Conservation (phyloP, 2,329 filamentous ascomycete genomes). For the Aspergillus pseudoviridinutans region DNA sequence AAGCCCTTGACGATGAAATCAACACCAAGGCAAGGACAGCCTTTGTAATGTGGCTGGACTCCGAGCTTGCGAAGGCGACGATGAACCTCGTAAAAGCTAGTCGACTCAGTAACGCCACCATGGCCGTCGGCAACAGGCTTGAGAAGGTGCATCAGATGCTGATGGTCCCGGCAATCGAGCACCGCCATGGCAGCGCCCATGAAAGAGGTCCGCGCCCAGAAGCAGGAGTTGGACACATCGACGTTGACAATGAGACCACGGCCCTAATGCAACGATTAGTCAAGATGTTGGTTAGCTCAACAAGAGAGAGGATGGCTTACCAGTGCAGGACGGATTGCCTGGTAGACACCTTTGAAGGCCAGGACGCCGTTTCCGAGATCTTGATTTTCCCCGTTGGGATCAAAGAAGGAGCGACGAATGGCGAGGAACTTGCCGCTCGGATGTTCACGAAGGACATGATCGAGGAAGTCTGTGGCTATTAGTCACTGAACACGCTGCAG, state of each 20-base stretch:
- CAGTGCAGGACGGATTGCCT: constrained; percentile 73
- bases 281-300: constrained; percentile 1
- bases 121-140: constrained; percentile 20
- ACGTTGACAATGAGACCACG: constrained; percentile 76
- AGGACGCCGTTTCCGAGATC: constrained; percentile 65
- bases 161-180: constrained; percentile 27
- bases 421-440: constrained; percentile 64
- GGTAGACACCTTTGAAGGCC: constrained; percentile 85
- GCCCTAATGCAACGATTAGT: constrained; percentile 40
- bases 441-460: constrained; percentile 80
- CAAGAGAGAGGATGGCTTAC: constrained; percentile 31
- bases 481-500: not conserved
- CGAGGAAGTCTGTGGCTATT: constrained; percentile 63
- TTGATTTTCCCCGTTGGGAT: constrained; percentile 45
- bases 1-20: constrained; percentile 52
- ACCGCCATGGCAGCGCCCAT: constrained; percentile 33
- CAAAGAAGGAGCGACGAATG: constrained; percentile 83
- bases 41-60: constrained; percentile 36
- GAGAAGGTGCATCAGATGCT: constrained; percentile 25
- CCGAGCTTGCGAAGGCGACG: constrained; percentile 32
- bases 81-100: constrained; percentile 23
- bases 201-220: constrained; percentile 60
- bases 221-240: constrained; percentile 86
- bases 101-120: constrained; percentile 22
- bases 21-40: constrained; percentile 31